Conservation (phyloP, 768 basidiomycete species). For the Boletus tomentosulus region DNA sequence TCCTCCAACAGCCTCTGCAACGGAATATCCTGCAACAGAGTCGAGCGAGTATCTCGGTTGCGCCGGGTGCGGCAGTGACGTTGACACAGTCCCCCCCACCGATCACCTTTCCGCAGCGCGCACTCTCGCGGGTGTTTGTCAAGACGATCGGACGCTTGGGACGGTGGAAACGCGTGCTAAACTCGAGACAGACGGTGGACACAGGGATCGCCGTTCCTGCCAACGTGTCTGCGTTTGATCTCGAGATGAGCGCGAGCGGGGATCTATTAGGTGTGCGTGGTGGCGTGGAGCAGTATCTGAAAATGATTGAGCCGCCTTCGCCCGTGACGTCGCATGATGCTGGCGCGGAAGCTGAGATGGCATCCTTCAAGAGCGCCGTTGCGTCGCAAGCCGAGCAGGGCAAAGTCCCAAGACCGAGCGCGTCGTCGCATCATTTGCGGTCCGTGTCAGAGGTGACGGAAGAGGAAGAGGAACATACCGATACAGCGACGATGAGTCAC, state of each 20-base stretch:
- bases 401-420: conserved; percentile 1
- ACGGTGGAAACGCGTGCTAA: conserved; percentile 75
- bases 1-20: conserved; percentile 61
- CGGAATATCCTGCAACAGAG: conserved; percentile 48
- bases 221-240: conserved; percentile 68
- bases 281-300: conserved; percentile 64
- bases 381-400: conserved; percentile 1
- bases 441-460: conserved; percentile 32
- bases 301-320: conserved; percentile 44
- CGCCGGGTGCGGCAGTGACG: conserved; percentile 15
- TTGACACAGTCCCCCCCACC: conserved; percentile 34
- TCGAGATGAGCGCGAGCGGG: conserved; percentile 56
- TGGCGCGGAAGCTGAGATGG: conserved; percentile 4
- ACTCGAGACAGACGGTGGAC: conserved; percentile 38
- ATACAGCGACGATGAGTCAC: conserved; percentile 14
- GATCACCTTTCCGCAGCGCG: conserved; percentile 51
- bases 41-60: conserved; percentile 31
- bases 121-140: conserved; percentile 71
- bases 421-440: conserved; percentile 21
- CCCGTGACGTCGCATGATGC: conserved; percentile 13
- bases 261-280: conserved; percentile 60
- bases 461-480: conserved; percentile 25
- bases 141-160: conserved; percentile 82
- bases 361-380: neutral
- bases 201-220: conserved; percentile 34